Conservation (phyloP, 164 flowering plant species). For the Macadamia integrifolia region DNA sequence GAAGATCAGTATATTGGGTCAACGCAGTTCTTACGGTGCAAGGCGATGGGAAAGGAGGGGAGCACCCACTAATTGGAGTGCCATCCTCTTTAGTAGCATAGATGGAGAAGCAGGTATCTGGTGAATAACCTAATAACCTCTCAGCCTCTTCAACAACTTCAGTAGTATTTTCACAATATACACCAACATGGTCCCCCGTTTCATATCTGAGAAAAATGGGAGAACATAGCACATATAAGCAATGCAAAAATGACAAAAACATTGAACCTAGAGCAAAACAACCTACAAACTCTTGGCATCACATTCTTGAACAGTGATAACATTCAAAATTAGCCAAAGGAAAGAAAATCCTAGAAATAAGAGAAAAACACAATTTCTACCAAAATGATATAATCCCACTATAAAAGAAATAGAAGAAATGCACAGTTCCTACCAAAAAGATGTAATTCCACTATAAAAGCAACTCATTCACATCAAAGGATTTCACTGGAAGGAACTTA, state of each 20-base stretch:
- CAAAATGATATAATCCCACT: too few species aligned
- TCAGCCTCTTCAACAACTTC: slow-evolving; percentile 84
- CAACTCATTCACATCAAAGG: not conserved
- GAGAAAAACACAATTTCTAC: too few species aligned
- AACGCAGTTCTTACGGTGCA: slow-evolving; percentile 82
- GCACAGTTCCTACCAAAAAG: too few species aligned
- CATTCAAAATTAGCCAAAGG: not conserved
- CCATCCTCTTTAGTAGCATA: slow-evolving; percentile 90
- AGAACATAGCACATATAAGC: not conserved
- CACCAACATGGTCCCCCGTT: slow-evolving; percentile 99
- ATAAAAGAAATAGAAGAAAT: too few species aligned
- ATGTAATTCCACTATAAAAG: too few species aligned
- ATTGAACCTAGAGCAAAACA: not conserved
- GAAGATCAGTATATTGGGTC: slow-evolving; percentile 73
- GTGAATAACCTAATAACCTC: slow-evolving; percentile 49
- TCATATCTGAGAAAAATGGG: slow-evolving; percentile 59
- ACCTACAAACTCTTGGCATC: not conserved
- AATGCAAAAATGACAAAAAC: not conserved
- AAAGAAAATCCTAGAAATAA: not conserved
- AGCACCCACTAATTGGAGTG: slow-evolving; percentile 66
- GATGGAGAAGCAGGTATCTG: slow-evolving; percentile 72
- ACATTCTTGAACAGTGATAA: not conserved
- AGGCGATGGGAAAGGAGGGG: slow-evolving; percentile 87
- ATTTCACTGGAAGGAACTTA: slow-evolving; percentile 32
- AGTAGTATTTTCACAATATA: slow-evolving; percentile 60